Evolutionary conservation across 495 filamentous ascomycete species (phyloP).

Genomic region (Letharia columbiana): DNA sequence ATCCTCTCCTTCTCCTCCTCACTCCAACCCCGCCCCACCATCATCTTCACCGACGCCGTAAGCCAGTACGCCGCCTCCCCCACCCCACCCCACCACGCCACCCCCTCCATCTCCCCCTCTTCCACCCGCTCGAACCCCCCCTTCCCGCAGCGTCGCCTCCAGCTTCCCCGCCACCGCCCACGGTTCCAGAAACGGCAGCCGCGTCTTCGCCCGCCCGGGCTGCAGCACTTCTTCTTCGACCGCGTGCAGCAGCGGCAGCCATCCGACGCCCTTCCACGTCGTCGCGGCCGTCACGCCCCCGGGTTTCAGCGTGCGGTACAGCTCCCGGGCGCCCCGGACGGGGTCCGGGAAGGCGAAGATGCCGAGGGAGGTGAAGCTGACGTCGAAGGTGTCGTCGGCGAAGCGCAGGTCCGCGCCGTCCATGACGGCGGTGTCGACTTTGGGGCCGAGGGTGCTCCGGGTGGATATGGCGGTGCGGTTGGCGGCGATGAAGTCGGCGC

Average conservation of each 20-base stretch:
- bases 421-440: conserved; percentile 11
- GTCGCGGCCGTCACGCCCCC: conserved; percentile 32
- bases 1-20: conserved; percentile 17
- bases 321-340: conserved; percentile 8
- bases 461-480: conserved; percentile 9
- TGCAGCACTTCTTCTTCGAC: conserved; percentile 5
- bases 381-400: conserved; percentile 11
- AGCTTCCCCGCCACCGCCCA: conserved; percentile 10
- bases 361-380: conserved; percentile 13
- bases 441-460: neutral
- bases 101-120: conserved; percentile 4
- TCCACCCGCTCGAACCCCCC: conserved; percentile 13
- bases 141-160: conserved; percentile 1
- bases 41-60: conserved; percentile 5
- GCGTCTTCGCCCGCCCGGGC: neutral
- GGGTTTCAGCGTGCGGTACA: conserved; percentile 27
- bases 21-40: conserved; percentile 14
- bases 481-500: conserved; percentile 10
- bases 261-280: conserved; percentile 30
- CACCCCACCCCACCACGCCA: conserved; percentile 9
- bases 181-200: neutral
- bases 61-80: conserved; percentile 11
- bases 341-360: conserved; percentile 18
- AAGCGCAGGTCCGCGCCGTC: conserved; percentile 11
- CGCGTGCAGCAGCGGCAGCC: conserved; percentile 9